Conservation (phyloP, 2,329 filamentous ascomycete genomes). For the Didymellaceae sp. region DNA sequence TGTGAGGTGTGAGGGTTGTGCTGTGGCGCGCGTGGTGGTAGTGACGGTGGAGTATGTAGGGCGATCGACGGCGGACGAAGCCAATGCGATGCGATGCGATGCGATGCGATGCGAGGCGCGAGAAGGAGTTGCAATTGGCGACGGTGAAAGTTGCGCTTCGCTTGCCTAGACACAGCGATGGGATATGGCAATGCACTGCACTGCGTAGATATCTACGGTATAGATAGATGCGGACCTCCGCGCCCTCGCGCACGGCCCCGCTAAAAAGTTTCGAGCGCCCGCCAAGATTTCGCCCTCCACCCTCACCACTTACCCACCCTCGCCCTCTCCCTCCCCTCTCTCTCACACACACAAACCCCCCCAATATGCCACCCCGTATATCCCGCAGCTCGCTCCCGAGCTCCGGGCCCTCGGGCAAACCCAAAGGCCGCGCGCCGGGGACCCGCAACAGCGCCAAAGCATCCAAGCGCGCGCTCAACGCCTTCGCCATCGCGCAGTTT, state of each 20-base stretch:
- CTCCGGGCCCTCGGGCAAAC: constrained; percentile 36
- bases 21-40: no score
- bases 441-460: constrained; percentile 53
- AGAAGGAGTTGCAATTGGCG: no score
- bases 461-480: constrained; percentile 65
- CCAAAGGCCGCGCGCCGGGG: constrained; percentile 25
- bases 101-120: neutral
- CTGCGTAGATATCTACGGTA: no score
- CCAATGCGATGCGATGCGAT: neutral
- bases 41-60: no score
- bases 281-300: constrained; percentile 36
- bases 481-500: constrained; percentile 69
- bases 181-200: no score
- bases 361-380: constrained; percentile 55
- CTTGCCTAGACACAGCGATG: no score
- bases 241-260: neutral
- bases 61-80: neutral
- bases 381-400: constrained; percentile 48
- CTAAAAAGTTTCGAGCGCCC: constrained; percentile 23
- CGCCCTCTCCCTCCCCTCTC: neutral
- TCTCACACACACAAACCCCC: neutral
- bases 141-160: no score
- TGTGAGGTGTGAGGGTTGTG: no score
- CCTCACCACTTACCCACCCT: neutral
- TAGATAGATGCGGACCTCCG: constrained; percentile 20